A percentile compares a stretch with the other conserved stretches of the same genome.
Conservation (phyloP, 1,139 yeast species). For the Nakaseomyces delphensis region DNA sequence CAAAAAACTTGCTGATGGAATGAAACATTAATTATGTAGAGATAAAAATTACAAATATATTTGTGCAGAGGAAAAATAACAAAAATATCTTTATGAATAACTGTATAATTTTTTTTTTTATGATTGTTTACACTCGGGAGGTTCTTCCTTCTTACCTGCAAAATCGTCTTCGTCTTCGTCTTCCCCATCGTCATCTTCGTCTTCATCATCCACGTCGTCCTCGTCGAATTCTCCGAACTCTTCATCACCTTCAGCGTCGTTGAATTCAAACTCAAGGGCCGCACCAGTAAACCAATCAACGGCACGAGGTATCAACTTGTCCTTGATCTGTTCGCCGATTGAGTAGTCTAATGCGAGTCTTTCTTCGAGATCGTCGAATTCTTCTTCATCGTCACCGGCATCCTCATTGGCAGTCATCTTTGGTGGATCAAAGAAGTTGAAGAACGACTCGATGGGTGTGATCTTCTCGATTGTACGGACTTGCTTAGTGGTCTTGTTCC, state of each 20-base stretch:
- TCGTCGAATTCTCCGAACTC: constrained; percentile 52
- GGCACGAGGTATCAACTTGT: constrained; percentile 90
- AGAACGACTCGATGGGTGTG: constrained; percentile 88
- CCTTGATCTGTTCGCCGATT: constrained; percentile 93
- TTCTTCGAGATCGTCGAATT: constrained; percentile 69
- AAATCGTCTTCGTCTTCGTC: constrained; percentile 30
- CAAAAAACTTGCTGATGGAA: no score
- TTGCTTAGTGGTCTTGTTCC: constrained; percentile 95
- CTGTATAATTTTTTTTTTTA: background rate
- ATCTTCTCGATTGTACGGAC: constrained; percentile 93
- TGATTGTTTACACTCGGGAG: constrained; percentile 82
- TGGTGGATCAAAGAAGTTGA: constrained; percentile 94
- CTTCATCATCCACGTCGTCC: constrained; percentile 47
- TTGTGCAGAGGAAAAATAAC: background rate
- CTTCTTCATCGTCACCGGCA: constrained; percentile 49
- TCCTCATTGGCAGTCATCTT: constrained; percentile 48
- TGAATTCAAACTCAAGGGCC: constrained; percentile 54
- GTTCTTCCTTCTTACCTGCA: constrained; percentile 41
- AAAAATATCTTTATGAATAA: background rate
- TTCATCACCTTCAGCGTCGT: constrained; percentile 46
- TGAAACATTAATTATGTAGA: no score
- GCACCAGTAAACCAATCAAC: constrained; percentile 98
- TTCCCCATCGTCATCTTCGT: constrained; percentile 35
- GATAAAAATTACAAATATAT: background rate
- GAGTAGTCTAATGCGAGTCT: constrained; percentile 89